Evolutionary conservation across 164 flowering plant species (phyloP), one percentile per base, ranked within the genome.

Genomic region (Macadamia integrifolia): DNA sequence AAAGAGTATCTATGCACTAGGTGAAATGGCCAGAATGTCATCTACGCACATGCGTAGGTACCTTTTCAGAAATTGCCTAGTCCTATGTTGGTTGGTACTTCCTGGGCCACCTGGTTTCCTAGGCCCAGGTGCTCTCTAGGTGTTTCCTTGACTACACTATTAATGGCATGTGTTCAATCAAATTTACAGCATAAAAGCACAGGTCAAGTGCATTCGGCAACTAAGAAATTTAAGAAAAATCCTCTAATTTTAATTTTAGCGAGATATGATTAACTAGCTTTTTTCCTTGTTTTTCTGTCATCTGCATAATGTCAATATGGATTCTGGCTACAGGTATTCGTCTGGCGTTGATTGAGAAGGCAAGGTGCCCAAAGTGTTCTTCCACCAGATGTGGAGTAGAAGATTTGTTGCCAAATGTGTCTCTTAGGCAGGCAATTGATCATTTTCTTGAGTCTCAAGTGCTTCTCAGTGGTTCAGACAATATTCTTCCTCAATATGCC

Each of bases 401-500:
- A 62, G 81, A 88, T 78, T 75, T 90, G 72, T 82, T 87, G 28
- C 96, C 92, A 67, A 90, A 90, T 77, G 60, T 90, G 23, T 81
- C 91, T 52, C 84, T 90, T 49, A 82, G 89, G 77, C 87, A 84
- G 65, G 91, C 92, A 49, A 86, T 86, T 69, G 84, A 84, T 43
- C 89, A 76, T 73, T 90, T 87, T 57, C 83, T 85, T 50, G 83
- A 80, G 77, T 80, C 89, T 56, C 87, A 86, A 75, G 62, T 75
- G 64, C 74, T 79, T n/a, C 59, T 64, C 29, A 75, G 64, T 79
- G 84, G 75, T 67, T 75, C 83, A 52, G 91, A 81, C 61, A 78
- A 77, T 69, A 80, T 62, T 70, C 68, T 78, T 64, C 70, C 69
- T 30, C 78, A 68, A 71, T 75, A 84, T 83, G 91, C 84, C 55